Percentiles rank a stretch among this genome's conserved stretches.
Evolutionary conservation across 169 alveolate genomes (phyloP).

Genomic region (Plasmodium falciparum): DNA sequence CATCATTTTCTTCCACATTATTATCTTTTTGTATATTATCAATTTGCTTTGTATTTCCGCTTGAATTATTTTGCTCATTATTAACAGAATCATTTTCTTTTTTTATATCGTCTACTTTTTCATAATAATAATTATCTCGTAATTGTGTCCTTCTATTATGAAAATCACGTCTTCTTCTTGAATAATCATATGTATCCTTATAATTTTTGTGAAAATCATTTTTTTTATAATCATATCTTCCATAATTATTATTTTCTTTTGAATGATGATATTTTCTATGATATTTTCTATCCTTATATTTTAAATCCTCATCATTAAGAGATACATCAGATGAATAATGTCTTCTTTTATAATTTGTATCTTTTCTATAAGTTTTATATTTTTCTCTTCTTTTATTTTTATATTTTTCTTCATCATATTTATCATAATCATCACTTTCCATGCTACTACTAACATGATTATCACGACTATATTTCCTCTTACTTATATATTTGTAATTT

Average conservation of each 20-base stretch:
- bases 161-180: conserved; percentile 6
- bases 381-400: conserved; percentile 2
- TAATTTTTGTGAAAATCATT: neutral
- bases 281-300: conserved; percentile 6
- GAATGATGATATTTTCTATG: conserved; percentile 10
- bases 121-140: conserved; percentile 46
- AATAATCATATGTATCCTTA: conserved; percentile 6
- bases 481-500: neutral
- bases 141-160: conserved; percentile 38
- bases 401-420: neutral
- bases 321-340: conserved; percentile 9
- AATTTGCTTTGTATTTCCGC: neutral
- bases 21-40: neutral
- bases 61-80: neutral
- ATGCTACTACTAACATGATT: neutral
- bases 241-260: conserved; percentile 12
- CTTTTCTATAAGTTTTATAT: neutral
- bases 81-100: conserved; percentile 10
- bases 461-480: neutral
- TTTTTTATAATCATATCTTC: neutral
- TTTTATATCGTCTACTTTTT: conserved; percentile 45
- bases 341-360: conserved; percentile 10
- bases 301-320: neutral
- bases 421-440: neutral
- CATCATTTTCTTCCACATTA: conserved; percentile 11